These are phyloP conservation scores for Metschnikowia borealis DNA, from an alignment of 805 yeast species.

Conservation along the genomic window DNA sequence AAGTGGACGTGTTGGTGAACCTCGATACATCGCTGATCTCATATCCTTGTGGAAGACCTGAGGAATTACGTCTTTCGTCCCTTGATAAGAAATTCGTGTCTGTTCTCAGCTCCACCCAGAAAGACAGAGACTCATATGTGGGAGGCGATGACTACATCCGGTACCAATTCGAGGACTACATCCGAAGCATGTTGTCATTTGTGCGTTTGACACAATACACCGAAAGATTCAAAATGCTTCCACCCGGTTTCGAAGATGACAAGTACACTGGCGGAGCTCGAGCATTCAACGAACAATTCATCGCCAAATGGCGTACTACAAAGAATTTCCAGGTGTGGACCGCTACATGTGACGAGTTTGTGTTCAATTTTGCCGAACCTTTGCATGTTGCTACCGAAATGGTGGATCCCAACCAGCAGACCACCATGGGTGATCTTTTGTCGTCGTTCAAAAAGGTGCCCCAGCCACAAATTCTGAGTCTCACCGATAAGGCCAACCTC, in stretches of 20 bases:
- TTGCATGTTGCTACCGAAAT: slow-evolving; percentile 31
- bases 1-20: slow-evolving; percentile 71
- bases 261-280: slow-evolving; percentile 25
- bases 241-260: slow-evolving; percentile 37
- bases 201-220: slow-evolving; percentile 65
- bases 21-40: slow-evolving; percentile 53
- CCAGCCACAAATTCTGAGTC: slow-evolving; percentile 3
- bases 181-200: slow-evolving; percentile 69
- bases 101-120: slow-evolving; percentile 43
- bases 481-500: slow-evolving; percentile 12
- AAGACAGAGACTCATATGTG: slow-evolving; percentile 27
- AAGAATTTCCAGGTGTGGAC: slow-evolving; percentile 40
- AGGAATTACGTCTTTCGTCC: slow-evolving; percentile 29
- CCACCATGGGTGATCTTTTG: slow-evolving; percentile 15
- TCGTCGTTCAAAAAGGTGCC: slow-evolving; percentile 15
- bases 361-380: slow-evolving; percentile 42
- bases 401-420: slow-evolving; percentile 8
- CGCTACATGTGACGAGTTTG: slow-evolving; percentile 39
- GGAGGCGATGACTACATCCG: slow-evolving; percentile 79
- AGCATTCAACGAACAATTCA: slow-evolving; percentile 31
- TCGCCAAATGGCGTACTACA: slow-evolving; percentile 31
- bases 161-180: slow-evolving; percentile 84
- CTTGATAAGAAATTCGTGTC: slow-evolving; percentile 76
- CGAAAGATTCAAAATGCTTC: slow-evolving; percentile 32
- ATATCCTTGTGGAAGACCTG: slow-evolving; percentile 38